phyloP scores from a whole-genome alignment of 2,329 filamentous ascomycete species.

The Epicoccum sorghinum region DNA sequence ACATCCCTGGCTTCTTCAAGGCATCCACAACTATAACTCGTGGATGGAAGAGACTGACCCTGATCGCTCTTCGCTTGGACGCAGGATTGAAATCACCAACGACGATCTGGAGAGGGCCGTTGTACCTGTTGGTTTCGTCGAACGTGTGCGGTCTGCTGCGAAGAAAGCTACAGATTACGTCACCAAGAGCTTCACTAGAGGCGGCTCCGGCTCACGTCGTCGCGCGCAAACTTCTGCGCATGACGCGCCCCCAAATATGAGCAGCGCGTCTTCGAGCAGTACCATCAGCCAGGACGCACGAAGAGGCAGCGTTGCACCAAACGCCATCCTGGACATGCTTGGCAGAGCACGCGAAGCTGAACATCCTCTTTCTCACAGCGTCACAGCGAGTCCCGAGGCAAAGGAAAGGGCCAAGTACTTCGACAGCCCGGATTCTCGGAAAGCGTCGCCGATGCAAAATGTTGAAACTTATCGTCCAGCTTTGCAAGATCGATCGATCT shows the following conservation, averaged over 20 bases:
- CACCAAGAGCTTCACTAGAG: conserved; percentile 35
- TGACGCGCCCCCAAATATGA: conserved; percentile 61
- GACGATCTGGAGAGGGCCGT: conserved; percentile 92
- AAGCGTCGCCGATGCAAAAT: conserved; percentile 48
- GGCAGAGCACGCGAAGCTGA: conserved; percentile 61
- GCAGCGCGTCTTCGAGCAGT: conserved; percentile 59
- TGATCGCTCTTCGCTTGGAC: conserved; percentile 74
- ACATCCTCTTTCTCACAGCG: conserved; percentile 77
- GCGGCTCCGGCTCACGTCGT: conserved; percentile 55
- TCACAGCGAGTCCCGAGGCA: conserved; percentile 70
- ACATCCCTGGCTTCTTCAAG: conserved; percentile 87
- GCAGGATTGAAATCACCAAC: conserved; percentile 90
- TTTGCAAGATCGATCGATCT: conserved; percentile 49
- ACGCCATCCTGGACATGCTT: conserved; percentile 62
- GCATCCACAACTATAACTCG: conserved; percentile 71
- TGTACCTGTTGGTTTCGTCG: conserved; percentile 84
- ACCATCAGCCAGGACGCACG: conserved; percentile 62
- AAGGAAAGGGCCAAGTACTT: conserved; percentile 45
- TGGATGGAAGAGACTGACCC: conserved; percentile 98
- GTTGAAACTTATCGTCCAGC: conserved; percentile 34
- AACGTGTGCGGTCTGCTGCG: conserved; percentile 80
- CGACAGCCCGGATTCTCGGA: conserved; percentile 46
- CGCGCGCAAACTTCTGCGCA: conserved; percentile 61
- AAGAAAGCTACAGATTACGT: conserved; percentile 43
- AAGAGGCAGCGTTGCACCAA: conserved; percentile 63